Evolutionary conservation across 2,329 filamentous ascomycete species (phyloP), one percentile per base, ranked within the genome.

Genomic region (Fusarium clavum): DNA sequence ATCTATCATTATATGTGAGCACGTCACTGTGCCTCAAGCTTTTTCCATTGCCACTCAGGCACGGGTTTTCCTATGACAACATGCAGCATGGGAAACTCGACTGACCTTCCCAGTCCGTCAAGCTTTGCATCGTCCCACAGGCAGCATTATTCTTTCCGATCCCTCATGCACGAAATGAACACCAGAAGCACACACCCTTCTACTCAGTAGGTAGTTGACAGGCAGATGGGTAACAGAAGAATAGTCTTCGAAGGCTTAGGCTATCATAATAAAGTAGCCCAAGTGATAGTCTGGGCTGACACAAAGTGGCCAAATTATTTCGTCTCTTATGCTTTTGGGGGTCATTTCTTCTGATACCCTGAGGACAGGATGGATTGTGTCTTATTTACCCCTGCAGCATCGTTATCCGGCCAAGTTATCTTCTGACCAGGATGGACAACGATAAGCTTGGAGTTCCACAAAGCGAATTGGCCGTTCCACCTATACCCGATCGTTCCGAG

Each of bases 111-210:
- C 16, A 25, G 16, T 41, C 34, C 27, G 48, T 61, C 54, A 44
- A 7, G 47, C n/a, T 34, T 24, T 46, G 29, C 44, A 40, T 60
- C 29, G 22, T n/a, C 40, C 67, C 63, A 49, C 54, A 64, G 22
- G 32, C 52, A 44, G n/a, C 20, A 20, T 45, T 32, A 46, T 68
- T 20, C 38, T n/a, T n/a, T 12, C 40, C 45, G 40, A 63, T 60
- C 24, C 24, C 27, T 30, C 16, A 55, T 64, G 43, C 38, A 43
- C 24, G 38, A 30, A 52, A 68, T 7, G n/a, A 25, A 41, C 25
- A 43, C 30, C 18, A 30, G 40, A 22, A 38, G 29, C 9, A 47
- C 24, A 25, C 4, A 38, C 45, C 59, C 74, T 74, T 24, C 46
- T 53, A 25, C 8, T 30, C 22, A 44, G 38, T 47, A 24, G 13